phyloP scores from a whole-genome alignment of 768 basidiomycete genomes.

The Amanita phalloides region DNA sequence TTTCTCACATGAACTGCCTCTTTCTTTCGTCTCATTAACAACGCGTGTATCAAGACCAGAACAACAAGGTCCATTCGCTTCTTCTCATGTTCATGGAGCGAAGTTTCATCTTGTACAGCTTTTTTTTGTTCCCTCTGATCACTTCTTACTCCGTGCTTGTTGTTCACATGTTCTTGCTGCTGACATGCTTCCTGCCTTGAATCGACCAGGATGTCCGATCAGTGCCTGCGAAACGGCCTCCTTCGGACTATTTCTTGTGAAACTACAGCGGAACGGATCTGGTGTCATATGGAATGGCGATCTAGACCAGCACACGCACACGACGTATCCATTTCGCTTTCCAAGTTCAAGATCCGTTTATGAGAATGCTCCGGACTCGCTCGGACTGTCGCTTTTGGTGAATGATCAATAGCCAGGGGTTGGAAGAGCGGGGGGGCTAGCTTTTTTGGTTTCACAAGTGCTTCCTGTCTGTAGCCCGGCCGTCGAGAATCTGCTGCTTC shows the following conservation, averaged over 20 bases:
- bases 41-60: not conserved
- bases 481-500: not conserved
- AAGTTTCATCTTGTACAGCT: conserved; percentile 2
- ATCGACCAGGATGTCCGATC: conserved; percentile 61
- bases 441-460: not conserved
- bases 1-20: not conserved
- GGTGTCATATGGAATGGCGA: not conserved
- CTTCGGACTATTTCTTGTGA: conserved; percentile 80
- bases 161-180: conserved; percentile 3
- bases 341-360: not conserved
- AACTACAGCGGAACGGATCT: not conserved
- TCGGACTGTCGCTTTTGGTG: not conserved
- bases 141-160: conserved; percentile 3
- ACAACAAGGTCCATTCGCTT: not conserved
- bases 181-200: conserved; percentile 4
- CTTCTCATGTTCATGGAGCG: not conserved
- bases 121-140: not conserved
- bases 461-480: not conserved
- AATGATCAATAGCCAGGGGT: not conserved
- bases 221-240: conserved; percentile 75
- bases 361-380: not conserved
- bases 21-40: conserved; percentile 3
- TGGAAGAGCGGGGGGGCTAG: not conserved
- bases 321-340: not conserved
- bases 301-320: not conserved